Base-by-base conservation (phyloP, 495 filamentous ascomycete genomes). In the Tuber brumale region DNA sequence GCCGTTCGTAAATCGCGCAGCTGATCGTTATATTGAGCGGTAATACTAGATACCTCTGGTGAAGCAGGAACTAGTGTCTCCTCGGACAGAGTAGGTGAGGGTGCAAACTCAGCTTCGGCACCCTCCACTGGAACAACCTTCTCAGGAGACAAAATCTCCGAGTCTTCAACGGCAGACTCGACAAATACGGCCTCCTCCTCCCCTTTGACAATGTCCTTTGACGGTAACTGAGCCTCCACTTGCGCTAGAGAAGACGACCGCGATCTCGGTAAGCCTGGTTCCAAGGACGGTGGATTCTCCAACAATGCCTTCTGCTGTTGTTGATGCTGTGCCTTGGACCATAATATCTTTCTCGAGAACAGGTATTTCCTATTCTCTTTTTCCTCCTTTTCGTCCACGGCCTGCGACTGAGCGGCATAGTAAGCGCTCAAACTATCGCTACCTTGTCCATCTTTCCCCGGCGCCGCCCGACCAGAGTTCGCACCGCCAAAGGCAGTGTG, bases 401-500 rank as follows among this genome's bases (percentile, higher is more conserved):
- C 42, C 69, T 77, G 79, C 23, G 72, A 74, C 74, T 80, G 77
- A 18, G 42, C 80, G 39, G 75, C 80, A 44, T 80, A 81, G 45
- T 82, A 77, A 37, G 83, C 72, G 72, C 81, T 75, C 61, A 82
- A 75, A 75, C 81, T 78, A 70, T 85, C 80, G 73, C 82, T 85
- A 72, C 78, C 84, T 66, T 88, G 78, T 92, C 92, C 83, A 94
- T 94, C 81, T 90, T 91, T 87, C 87, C 92, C 84, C 94, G 92
- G 75, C 92, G 88, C 79, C 89, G 75, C 90, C 87, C 76, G 87
- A 86, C 69, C 86, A 81, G 77, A 88, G 83, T 66, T 92, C 89
- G 78, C 89, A 87, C 81, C 87, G 89, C 80, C 82, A 85, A 89
- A 90, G 80, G 87, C 86, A 79, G 86, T 86, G 78, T 88, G 86